A percentile compares a stretch with the other conserved stretches of the same genome.
These are phyloP conservation scores for Hortiboletus rubellus DNA, from an alignment of 1,284 basidiomycete genomes.

Conservation along the genomic window DNA sequence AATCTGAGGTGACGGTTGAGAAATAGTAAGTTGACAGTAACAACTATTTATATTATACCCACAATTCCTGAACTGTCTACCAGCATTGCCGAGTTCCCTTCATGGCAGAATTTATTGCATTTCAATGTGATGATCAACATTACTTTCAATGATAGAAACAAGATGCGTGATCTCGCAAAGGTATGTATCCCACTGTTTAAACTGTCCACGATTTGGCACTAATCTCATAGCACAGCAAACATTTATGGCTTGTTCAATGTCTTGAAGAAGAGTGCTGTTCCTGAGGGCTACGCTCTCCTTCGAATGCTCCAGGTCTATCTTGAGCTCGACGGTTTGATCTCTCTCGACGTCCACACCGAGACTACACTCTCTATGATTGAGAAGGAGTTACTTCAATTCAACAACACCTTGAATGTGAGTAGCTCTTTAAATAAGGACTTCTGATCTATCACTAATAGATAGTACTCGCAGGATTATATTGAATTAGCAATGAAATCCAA, in stretches of 20 bases:
- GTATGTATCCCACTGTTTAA: background rate
- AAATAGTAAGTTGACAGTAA: background rate
- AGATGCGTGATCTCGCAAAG: background rate
- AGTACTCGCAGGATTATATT: no score
- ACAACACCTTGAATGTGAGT: no score
- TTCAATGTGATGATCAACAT: background rate
- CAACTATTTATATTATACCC: no score
- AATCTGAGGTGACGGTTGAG: background rate
- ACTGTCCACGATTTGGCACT: no score
- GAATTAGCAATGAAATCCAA: no score
- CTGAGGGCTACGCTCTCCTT: background rate
- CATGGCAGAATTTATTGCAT: background rate
- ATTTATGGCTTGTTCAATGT: background rate
- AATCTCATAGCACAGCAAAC: no score
- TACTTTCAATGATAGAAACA: background rate
- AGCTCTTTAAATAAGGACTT: no score
- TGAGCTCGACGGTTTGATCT: background rate
- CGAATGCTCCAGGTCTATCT: background rate
- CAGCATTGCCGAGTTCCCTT: background rate
- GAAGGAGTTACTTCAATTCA: background rate
- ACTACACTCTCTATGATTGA: background rate
- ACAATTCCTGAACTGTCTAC: no score
- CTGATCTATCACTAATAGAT: no score
- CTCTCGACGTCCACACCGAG: background rate
- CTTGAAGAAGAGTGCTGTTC: background rate